phyloP scores from a whole-genome alignment of 2,329 filamentous ascomycete species.

The Fusarium mexicanum region DNA sequence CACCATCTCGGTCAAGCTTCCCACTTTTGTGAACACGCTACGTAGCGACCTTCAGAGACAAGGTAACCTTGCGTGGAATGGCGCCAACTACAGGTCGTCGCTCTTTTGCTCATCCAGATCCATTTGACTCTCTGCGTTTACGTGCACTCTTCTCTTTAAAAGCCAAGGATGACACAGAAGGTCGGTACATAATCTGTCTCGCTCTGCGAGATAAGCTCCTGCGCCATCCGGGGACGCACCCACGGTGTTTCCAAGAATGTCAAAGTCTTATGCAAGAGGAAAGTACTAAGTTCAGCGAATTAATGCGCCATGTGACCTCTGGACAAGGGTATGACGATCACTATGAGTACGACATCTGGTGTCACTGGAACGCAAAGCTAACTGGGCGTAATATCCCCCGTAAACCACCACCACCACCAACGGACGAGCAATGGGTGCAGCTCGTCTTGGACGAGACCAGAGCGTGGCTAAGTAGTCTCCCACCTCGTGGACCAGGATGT shows the following conservation, averaged over 20 bases:
- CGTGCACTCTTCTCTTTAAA: neutral
- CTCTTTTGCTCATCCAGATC: neutral
- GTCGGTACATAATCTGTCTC: neutral
- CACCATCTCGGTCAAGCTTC: neutral
- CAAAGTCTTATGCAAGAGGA: neutral
- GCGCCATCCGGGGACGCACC: neutral
- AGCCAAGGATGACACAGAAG: neutral
- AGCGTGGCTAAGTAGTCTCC: neutral
- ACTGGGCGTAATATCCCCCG: neutral
- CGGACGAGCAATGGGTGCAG: neutral
- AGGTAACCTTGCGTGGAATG: neutral
- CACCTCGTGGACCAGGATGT: too few relatives aligned
- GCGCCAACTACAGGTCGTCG: neutral
- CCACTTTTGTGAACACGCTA: too few relatives aligned
- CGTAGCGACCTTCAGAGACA: neutral
- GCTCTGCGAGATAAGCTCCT: neutral
- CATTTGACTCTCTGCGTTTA: fast-evolving
- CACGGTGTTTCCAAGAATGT: neutral
- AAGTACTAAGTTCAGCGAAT: neutral
- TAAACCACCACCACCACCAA: neutral
- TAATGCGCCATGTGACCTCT: neutral
- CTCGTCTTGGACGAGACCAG: fast-evolving
- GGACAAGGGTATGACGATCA: neutral
- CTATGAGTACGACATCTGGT: neutral
- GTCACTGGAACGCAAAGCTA: neutral